Percentiles rank a stretch among this genome's conserved stretches.
phyloP scores from a whole-genome alignment of 352 stramenopile genomes.

The Phytophthora aleatoria region DNA sequence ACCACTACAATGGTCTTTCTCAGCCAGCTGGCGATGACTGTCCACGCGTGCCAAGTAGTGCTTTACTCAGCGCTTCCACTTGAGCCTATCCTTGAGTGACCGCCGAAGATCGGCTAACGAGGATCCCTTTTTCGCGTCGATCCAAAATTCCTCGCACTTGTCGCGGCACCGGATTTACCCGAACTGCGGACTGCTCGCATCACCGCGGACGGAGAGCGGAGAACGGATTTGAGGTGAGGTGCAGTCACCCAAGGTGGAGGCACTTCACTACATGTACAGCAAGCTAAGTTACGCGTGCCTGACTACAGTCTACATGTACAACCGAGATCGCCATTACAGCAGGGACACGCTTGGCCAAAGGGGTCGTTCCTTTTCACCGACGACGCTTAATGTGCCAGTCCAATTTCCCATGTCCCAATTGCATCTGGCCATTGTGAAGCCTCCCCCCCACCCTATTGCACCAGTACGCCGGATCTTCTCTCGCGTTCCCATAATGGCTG shows the following conservation, averaged over 20 bases:
- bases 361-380: not conserved
- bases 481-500: slow-evolving; percentile 21
- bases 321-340: not conserved
- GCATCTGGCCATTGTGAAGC: slow-evolving; percentile 28
- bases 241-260: not conserved
- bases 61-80: slow-evolving; percentile 19
- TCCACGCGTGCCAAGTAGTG: slow-evolving; percentile 13
- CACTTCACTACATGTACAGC: not conserved
- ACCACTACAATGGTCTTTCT: slow-evolving; percentile 24
- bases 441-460: not conserved
- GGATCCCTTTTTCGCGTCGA: slow-evolving; percentile 22
- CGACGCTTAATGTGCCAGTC: slow-evolving; percentile 11
- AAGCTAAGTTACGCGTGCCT: not conserved
- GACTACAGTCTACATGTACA: not conserved
- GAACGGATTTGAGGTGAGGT: slow-evolving; percentile 6
- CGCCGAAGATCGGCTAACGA: slow-evolving; percentile 13
- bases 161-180: slow-evolving; percentile 27
- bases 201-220: not conserved
- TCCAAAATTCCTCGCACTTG: slow-evolving; percentile 30
- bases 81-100: slow-evolving; percentile 12
- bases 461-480: not conserved
- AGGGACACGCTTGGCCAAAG: not conserved
- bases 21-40: slow-evolving; percentile 26
- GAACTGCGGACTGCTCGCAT: not conserved
- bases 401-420: slow-evolving; percentile 30